Evolutionary conservation across 805 yeast genomes (phyloP), one percentile per base, ranked within the genome.

Genomic region (Nakazawaea peltata): DNA sequence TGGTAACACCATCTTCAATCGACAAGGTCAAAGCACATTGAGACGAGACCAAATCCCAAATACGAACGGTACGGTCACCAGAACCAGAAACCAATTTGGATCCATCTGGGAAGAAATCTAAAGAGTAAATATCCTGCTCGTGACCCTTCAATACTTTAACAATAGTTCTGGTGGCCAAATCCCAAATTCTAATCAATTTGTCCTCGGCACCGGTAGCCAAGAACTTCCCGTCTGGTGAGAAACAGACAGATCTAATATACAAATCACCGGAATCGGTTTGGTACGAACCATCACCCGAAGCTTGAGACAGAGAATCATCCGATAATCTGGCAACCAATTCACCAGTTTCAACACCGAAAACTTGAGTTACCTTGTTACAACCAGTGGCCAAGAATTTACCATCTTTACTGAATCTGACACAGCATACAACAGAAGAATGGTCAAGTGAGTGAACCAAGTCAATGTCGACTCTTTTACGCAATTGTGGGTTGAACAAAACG

Each of bases 1-100:
- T 90, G 37, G 98, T 90, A 36, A 90, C 97, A 48, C 98, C 98
- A 57, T 90, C 97, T 61, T 90, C 97, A 49, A 90, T 88, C 13
- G 87, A 75, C 45, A 90, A 68, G 31, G 95, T 87, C 51, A 87
- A 69, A 16, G 87, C 77, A 57, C 95, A 85, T 62, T 84, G 87
- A 17, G 95, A 92, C 26, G 86, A 73, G 48, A 83, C 76, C 54
- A 88, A 72, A 59, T 90, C 96, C 98, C 98, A 90, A 52, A 92
- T 81, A 56, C 96, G 74, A 24, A 90, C 97, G 13, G 96, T 86
- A 50, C 95, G 76, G 62, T 90, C 98, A 39, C 98, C 98, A 12
- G 94, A 81, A 26, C 98, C 98, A 14, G 94, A 81, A 19, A 90
- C 96, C 48, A 90, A 72, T 56, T 87, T 82, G 46, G 87, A 74